phyloP scores from a whole-genome alignment of 805 yeast species.

The Zygosaccharomyces bailii region DNA sequence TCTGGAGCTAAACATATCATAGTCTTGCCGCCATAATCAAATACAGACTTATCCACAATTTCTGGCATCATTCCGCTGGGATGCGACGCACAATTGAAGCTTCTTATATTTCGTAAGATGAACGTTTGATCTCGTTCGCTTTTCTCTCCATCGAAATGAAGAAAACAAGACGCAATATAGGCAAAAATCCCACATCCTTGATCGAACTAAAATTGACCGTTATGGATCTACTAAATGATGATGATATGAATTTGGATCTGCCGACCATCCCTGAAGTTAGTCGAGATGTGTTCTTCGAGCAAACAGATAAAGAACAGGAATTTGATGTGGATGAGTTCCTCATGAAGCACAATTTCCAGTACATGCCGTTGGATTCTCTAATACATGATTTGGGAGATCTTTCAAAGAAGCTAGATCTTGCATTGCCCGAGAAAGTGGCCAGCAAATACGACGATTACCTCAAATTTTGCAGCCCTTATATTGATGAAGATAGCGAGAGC shows the following conservation, averaged over 20 bases:
- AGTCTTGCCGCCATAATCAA: slow-evolving; percentile 34
- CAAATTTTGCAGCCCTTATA: slow-evolving; percentile 27
- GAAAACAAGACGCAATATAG: not conserved
- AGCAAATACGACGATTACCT: slow-evolving; percentile 28
- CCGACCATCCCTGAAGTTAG: slow-evolving; percentile 30
- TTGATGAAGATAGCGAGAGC: slow-evolving; percentile 22
- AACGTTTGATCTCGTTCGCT: not conserved
- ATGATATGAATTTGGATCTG: slow-evolving; percentile 23
- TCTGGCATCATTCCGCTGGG: slow-evolving; percentile 9
- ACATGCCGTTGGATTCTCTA: slow-evolving; percentile 30
- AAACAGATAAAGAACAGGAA: slow-evolving; percentile 16
- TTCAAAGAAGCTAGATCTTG: slow-evolving; percentile 26
- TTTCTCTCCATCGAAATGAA: not conserved
- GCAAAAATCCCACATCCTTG: not conserved
- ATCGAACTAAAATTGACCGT: not conserved
- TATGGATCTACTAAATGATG: slow-evolving; percentile 29
- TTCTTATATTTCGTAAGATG: not conserved
- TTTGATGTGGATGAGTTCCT: slow-evolving; percentile 32
- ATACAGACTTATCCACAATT: slow-evolving; percentile 26
- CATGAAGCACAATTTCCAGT: slow-evolving; percentile 34
- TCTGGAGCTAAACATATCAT: slow-evolving; percentile 24
- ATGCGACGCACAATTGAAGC: not conserved
- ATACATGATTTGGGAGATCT: slow-evolving; percentile 26
- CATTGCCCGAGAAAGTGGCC: slow-evolving; percentile 28
- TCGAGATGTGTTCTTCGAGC: slow-evolving; percentile 27